Base-by-base conservation (phyloP, 768 basidiomycete species). In the Albatrellus ellisii region DNA sequence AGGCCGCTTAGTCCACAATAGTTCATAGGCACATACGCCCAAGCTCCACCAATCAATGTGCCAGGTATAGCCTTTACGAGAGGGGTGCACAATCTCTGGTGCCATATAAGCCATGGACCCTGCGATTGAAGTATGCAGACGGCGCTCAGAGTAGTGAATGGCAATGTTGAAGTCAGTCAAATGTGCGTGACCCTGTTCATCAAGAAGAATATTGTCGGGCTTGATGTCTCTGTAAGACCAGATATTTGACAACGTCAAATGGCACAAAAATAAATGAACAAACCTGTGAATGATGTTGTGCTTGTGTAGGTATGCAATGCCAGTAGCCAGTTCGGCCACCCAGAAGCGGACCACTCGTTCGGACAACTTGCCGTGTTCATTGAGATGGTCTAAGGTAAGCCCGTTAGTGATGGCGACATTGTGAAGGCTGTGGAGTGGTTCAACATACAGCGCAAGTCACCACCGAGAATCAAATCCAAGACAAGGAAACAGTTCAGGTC, bases 61-160 rank as follows among this genome's bases (percentile, higher is more conserved):
- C 73, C 87, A 91, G 3, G 84, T 83, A 60, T 99, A 99, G 12
- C 95, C 95, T 54, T 78, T 81, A 55, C 85, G 80, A 39, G 74
- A 76, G 2, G 38, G 26, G 21, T 46, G 32, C 33, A 97, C 70
- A n/a, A 99, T 83, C 59, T 99, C 90, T 0, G 94, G 92, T 8
- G 92, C 92, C 95, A 99, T 99, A 64, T 99, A 99, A 0, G 95
- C 94, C 89, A 99, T 92, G 55, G 87, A 91, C 3, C 95, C 95
- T 6, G 95, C 94, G 12, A 99, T 85, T 46, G 87, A 89, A 0
- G 87, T 90, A 60, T 98, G 81, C 46, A 84, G 55, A 26, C 92
- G 74, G 40, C 81, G 72, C 46, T 88, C 85, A 9, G 92, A 94
- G 58, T 90, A 97, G 59, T 98, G 94, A 6, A 98, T 94, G 18